Conservation (phyloP, 163 green algal genomes). For the Coccomyxa subellipsoidea region DNA sequence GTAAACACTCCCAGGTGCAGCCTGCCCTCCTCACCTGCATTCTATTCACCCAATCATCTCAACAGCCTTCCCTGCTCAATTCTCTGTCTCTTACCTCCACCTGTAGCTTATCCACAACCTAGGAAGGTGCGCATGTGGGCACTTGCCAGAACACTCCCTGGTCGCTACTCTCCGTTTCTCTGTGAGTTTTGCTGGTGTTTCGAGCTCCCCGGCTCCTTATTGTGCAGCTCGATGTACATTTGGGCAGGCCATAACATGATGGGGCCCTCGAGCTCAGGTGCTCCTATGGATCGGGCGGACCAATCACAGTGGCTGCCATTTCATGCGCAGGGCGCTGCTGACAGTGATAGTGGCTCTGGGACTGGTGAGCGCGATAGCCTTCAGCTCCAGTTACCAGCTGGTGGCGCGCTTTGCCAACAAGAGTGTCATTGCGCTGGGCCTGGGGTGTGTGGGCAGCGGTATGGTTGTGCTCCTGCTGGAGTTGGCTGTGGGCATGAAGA, state of each 20-base stretch:
- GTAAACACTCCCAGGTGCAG: neutral
- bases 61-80: too few relatives aligned
- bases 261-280: too few relatives aligned
- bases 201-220: too few relatives aligned
- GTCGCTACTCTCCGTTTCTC: too few relatives aligned
- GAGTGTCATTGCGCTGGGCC: conserved; percentile 71
- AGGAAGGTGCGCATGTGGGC: neutral
- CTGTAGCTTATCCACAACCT: neutral
- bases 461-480: conserved; percentile 66
- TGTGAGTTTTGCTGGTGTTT: too few relatives aligned
- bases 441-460: conserved; percentile 59
- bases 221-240: too few relatives aligned
- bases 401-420: conserved; percentile 70
- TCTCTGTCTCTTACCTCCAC: neutral
- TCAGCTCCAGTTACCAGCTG: conserved; percentile 75
- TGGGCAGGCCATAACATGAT: too few relatives aligned
- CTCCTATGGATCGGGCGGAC: too few relatives aligned
- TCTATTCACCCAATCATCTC: neutral
- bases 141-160: neutral
- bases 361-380: conserved; percentile 64
- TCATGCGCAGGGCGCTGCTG: conserved; percentile 41
- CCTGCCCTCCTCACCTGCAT: neutral
- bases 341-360: conserved; percentile 53
- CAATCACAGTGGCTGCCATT: too few relatives aligned
- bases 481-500: conserved; percentile 31